A percentile compares a stretch with the other conserved stretches of the same genome.
Evolutionary conservation across 2,329 filamentous ascomycete species (phyloP).

Genomic region (Claviceps digitariae): DNA sequence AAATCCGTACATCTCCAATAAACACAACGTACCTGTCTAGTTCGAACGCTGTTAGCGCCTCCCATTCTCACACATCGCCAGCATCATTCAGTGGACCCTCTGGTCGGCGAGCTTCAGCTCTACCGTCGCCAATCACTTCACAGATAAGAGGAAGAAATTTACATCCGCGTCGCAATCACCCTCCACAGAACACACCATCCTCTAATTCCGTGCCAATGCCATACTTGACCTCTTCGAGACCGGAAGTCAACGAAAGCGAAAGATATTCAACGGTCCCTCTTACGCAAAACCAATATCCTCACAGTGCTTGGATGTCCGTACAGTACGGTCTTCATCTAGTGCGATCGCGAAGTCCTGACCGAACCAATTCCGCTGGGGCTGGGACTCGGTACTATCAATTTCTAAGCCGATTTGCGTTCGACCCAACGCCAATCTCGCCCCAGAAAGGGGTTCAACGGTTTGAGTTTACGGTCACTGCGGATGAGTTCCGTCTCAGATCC

Average conservation of each 20-base stretch:
- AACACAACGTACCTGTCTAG: neutral
- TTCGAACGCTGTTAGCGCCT: neutral
- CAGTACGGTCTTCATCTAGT: constrained; percentile 32
- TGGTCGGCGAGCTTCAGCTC: neutral
- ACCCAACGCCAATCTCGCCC: constrained; percentile 27
- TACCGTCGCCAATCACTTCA: neutral
- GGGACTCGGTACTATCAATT: constrained; percentile 40
- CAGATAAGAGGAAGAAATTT: neutral
- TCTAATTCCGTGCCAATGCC: neutral
- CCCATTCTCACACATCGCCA: neutral
- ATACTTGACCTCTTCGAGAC: neutral
- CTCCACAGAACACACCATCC: neutral
- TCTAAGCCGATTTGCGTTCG: constrained; percentile 35
- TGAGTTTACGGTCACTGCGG: constrained; percentile 30
- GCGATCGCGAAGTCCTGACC: constrained; percentile 33
- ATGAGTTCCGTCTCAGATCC: constrained; percentile 21
- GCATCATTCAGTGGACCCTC: neutral
- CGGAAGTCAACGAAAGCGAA: neutral
- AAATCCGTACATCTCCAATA: neutral
- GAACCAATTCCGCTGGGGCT: constrained; percentile 17
- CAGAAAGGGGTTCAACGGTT: constrained; percentile 27
- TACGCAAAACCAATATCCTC: constrained; percentile 24
- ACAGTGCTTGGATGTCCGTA: constrained; percentile 25
- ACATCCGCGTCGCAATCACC: neutral
- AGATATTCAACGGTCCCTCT: constrained; percentile 5